A percentile compares a stretch with the other conserved stretches of the same genome.
phyloP scores from a whole-genome alignment of 208 protist species.

The Angomonas ambiguus region DNA sequence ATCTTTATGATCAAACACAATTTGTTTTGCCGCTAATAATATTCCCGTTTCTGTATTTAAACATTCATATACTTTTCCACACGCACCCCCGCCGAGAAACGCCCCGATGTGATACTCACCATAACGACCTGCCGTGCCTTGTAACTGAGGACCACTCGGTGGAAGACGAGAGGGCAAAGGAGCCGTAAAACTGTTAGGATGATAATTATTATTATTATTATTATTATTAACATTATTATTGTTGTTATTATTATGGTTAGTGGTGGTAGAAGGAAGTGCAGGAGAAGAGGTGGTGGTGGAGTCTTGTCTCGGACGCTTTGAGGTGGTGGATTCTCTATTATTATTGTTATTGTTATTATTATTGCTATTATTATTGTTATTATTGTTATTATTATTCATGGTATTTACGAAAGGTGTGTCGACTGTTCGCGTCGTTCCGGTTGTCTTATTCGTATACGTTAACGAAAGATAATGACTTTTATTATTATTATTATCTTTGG shows the following conservation, averaged over 20 bases:
- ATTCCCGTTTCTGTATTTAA: conserved; percentile 77
- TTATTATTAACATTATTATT: background rate
- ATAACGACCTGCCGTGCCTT: conserved; percentile 43
- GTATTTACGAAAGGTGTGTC: too few relatives aligned
- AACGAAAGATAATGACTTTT: too few relatives aligned
- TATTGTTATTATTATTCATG: too few relatives aligned
- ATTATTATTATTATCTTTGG: background rate
- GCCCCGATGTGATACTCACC: conserved; percentile 75
- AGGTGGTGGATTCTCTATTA: background rate
- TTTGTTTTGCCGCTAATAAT: conserved; percentile 78
- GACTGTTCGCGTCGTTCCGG: too few relatives aligned
- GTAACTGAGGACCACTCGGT: conserved; percentile 35
- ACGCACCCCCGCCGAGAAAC: conserved; percentile 81
- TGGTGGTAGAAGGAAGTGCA: too few relatives aligned
- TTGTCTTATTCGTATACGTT: too few relatives aligned
- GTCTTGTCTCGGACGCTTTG: background rate
- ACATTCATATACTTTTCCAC: conserved; percentile 87
- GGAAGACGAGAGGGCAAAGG: conserved; percentile 49
- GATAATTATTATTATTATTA: conserved; percentile 2
- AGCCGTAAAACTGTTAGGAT: conserved; percentile 21
- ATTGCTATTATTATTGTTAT: too few relatives aligned
- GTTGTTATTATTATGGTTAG: too few relatives aligned
- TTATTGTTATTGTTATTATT: too few relatives aligned
- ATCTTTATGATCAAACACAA: conserved; percentile 86
- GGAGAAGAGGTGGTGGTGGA: background rate